phyloP scores from a whole-genome alignment of 768 basidiomycete species.

The Termitomyces sp. region DNA sequence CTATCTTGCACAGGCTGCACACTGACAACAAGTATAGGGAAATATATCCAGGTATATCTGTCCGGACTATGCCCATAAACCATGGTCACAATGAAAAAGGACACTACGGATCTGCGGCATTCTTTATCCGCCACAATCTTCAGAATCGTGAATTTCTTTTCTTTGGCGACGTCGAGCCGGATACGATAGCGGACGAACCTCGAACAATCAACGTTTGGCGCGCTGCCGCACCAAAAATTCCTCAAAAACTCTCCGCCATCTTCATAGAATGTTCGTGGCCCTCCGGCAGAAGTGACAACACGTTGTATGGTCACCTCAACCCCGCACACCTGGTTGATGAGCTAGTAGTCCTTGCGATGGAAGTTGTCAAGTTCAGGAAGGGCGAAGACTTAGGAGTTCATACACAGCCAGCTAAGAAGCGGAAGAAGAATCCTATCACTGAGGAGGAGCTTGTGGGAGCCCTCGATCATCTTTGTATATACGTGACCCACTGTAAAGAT shows the following conservation, averaged over 20 bases:
- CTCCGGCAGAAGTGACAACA: slow-evolving; percentile 56
- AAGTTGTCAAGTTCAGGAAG: slow-evolving; percentile 48
- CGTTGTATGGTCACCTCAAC: slow-evolving; percentile 81
- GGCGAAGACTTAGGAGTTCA: slow-evolving; percentile 18
- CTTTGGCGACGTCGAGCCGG: slow-evolving; percentile 93
- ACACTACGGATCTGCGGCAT: slow-evolving; percentile 74
- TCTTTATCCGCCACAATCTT: slow-evolving; percentile 71
- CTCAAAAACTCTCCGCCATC: slow-evolving; percentile 60
- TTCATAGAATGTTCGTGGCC: slow-evolving; percentile 97
- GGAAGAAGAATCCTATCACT: slow-evolving; percentile 30
- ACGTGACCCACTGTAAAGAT: slow-evolving; percentile 87
- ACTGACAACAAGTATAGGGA: slow-evolving; percentile 46
- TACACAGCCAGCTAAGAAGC: slow-evolving; percentile 28
- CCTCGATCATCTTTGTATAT: slow-evolving; percentile 60
- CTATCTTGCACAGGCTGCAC: slow-evolving; percentile 33
- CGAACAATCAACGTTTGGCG: slow-evolving; percentile 74
- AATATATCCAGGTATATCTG: slow-evolving; percentile 52
- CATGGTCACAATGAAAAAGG: slow-evolving; percentile 59
- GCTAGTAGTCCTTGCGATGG: slow-evolving; percentile 59
- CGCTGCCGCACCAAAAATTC: slow-evolving; percentile 72
- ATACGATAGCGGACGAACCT: slow-evolving; percentile 55
- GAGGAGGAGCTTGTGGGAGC: slow-evolving; percentile 43
- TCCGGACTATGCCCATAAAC: slow-evolving; percentile 61
- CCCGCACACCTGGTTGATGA: slow-evolving; percentile 79
- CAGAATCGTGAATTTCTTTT: slow-evolving; percentile 74